Evolutionary conservation across 768 basidiomycete genomes (phyloP), one percentile per base, ranked within the genome.

Genomic region (Tulasnella sp.): DNA sequence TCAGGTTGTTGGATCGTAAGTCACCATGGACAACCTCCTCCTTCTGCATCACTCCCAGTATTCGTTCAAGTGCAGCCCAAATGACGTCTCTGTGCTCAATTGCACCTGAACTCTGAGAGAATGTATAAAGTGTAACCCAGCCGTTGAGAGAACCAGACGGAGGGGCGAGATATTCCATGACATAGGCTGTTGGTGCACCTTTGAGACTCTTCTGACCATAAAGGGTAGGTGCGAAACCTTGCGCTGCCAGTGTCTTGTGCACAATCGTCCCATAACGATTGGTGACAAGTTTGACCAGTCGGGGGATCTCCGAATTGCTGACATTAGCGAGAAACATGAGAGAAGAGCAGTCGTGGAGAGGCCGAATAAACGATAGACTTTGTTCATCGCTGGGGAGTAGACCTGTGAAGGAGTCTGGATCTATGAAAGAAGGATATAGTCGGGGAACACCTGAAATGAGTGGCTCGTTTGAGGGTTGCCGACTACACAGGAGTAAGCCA

Each of bases 151-250:
- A n/a, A 7, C 46, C 29, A 34, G 46, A 19, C 7, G 33, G 5
- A n/a, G 46, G 37, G 3, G 5, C 5, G 35, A 48, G 35, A 24
- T 27, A 46, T 51, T 51, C 48, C 48, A 51, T 51, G 40, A 46
- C 20, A 27, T 19, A 19, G 28, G 48, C 48, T 49, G 48, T 51
- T 22, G 41, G 48, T 7, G 48, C 48, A 3, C 49, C 49, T 45
- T 51, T 43, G 8, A 42, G 19, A 31, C 19, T 16, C 19, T 9
- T 31, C 2, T 16, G 16, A 28, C 43, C 48, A 28, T 51, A 45
- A 15, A 51, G 41, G 15, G 4, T 16, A 28, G 48, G 48, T 20
- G 48, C 45, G 44, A 51, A 16, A 4, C 20, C 4, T 15, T 20
- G 4, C 15, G 22, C n/a, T 6, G 45, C 48, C 5, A 51, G 48